phyloP scores from a whole-genome alignment of 768 basidiomycete species.

The Lanmaoa rubissima region DNA sequence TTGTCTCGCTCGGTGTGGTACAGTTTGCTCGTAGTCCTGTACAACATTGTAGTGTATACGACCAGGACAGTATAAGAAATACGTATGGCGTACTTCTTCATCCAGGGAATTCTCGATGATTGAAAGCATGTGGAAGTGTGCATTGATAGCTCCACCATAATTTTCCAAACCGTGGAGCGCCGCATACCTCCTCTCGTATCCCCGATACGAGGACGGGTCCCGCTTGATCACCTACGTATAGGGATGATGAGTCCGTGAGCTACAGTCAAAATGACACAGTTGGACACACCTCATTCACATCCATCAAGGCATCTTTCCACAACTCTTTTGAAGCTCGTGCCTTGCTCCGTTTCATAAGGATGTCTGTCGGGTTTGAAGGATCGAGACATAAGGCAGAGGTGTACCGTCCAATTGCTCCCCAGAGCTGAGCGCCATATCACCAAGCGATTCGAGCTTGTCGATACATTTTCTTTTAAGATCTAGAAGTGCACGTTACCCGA shows the following conservation, averaged over 20 bases:
- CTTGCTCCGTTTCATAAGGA: no score
- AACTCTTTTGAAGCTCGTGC: no score
- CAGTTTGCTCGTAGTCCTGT: no score
- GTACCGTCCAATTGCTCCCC: not conserved
- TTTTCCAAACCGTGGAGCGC: not conserved
- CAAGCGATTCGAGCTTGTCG: not conserved
- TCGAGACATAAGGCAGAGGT: conserved; percentile 5
- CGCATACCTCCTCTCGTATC: not conserved
- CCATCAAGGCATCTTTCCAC: no score
- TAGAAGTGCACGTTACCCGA: not conserved
- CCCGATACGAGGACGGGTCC: not conserved
- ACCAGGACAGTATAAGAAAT: no score
- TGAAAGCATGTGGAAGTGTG: not conserved
- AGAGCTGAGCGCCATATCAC: not conserved
- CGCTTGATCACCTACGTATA: not conserved
- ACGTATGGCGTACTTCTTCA: not conserved
- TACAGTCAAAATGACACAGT: no score
- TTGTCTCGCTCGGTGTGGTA: no score
- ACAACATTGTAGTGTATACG: no score
- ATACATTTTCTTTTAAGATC: not conserved
- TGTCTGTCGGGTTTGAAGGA: no score
- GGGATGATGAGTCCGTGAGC: not conserved
- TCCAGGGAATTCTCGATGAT: not conserved
- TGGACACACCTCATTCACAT: no score
- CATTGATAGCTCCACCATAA: not conserved